These are phyloP conservation scores for Candida pseudoviswanathii DNA, from an alignment of 1,139 yeast genomes.

Conservation along the genomic window DNA sequence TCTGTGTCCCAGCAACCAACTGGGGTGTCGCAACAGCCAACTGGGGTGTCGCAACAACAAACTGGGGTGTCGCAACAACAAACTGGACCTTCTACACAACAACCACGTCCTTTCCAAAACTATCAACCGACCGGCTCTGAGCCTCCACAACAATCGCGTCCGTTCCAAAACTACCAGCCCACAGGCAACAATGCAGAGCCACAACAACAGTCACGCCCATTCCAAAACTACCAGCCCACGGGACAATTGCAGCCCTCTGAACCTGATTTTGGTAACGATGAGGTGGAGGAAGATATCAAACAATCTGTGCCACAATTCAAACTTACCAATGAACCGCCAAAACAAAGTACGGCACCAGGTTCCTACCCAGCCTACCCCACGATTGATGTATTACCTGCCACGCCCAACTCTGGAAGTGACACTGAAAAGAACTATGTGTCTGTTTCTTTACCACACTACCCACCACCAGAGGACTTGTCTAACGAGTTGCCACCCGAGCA, in stretches of 20 bases:
- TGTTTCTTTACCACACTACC: conserved; percentile 17
- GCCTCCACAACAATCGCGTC: conserved; percentile 2
- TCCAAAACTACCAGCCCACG: neutral
- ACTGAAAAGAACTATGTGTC: conserved; percentile 11
- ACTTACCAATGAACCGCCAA: conserved; percentile 1
- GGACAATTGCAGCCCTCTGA: conserved; percentile 13
- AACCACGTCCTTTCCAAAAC: conserved; percentile 4
- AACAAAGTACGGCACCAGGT: conserved; percentile 4
- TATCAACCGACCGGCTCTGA: conserved; percentile 3
- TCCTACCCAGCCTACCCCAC: conserved; percentile 13
- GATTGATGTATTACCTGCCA: conserved; percentile 13
- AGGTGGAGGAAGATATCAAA: conserved; percentile 3
- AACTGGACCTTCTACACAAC: neutral
- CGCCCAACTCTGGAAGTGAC: conserved; percentile 9
- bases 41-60: conserved; percentile 5
- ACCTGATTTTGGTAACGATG: conserved; percentile 12
- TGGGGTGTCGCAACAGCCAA: conserved; percentile 6
- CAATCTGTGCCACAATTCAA: conserved; percentile 7
- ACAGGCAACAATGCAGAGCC: neutral
- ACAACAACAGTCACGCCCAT: conserved; percentile 4
- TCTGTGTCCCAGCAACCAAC: conserved; percentile 7
- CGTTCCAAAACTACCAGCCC: conserved; percentile 6
- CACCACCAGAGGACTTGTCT: conserved; percentile 17
- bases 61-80: conserved; percentile 3
- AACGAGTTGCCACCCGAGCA: conserved; percentile 13